Evolutionary conservation across 768 basidiomycete species (phyloP), one percentile per base, ranked within the genome.

Genomic region (Hypholoma sublateritium): DNA sequence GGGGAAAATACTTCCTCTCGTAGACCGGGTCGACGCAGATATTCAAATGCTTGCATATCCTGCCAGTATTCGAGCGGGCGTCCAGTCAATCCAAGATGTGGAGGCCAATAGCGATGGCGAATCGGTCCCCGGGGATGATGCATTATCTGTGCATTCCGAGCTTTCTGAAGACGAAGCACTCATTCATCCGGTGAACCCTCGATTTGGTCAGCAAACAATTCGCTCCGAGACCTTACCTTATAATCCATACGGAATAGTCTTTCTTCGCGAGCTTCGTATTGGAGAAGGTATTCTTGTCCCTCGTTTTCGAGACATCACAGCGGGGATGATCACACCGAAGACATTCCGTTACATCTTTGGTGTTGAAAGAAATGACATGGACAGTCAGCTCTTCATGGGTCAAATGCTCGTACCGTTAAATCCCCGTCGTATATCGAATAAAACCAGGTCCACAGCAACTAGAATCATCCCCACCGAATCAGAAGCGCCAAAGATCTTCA

Each of bases 1-100:
- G 54, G 36, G 46, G 2, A 45, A 59, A 0, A 56, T 59, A n/a
- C 58, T 70, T 1, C 67, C 69, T 0, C 59, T 57, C 21, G 56
- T 59, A 0, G 24, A 56, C 5, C 25, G 44, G 5, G 25, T 12
- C 0, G 37, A 41, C 12, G 62, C 58, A 13, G 51, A 60, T 42
- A 45, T 6, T 1, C 50, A 62, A 36, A 59, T 57, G 14, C 58
- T 65, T 35, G 61, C 57, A 7, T 67, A 46, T 22, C 45, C 45
- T 1, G 11, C 22, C 11, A 24, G 22, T 16, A 46, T 21, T 22
- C 21, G 21, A 24, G 25, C 21, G 2, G 17, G 25, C 4, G 11
- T 13, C 1, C 39, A 3, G 5, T 24, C 9, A 24, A 46, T 46
- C 8, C 14, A 43, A n/a, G 21, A 22, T 24, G 45, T 13, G 45